A percentile compares a stretch with the other conserved stretches of the same genome.
Conservation (phyloP, 768 basidiomycete genomes). For the Amanita exitialis region DNA sequence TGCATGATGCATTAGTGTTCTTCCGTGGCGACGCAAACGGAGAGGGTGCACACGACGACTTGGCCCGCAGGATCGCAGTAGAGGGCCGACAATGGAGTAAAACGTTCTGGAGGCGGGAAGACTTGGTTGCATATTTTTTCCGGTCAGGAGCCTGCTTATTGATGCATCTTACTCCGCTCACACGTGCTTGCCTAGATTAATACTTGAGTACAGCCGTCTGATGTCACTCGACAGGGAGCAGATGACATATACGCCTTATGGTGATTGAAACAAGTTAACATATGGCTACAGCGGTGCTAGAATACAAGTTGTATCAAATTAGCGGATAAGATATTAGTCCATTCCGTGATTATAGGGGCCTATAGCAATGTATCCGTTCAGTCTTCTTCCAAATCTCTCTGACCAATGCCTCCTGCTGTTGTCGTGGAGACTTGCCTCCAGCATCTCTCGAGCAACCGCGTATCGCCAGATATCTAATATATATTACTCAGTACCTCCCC, state of each 20-base stretch:
- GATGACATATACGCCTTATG: constrained; percentile 14
- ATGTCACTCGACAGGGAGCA: constrained; percentile 19
- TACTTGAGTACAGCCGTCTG: constrained; percentile 20
- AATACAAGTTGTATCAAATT: not conserved
- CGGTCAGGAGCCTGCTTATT: constrained; percentile 25
- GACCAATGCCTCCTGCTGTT: constrained; percentile 14
- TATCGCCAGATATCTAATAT: constrained; percentile 13
- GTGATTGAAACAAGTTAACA: not conserved
- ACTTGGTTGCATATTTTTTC: constrained; percentile 33
- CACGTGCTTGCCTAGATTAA: constrained; percentile 8
- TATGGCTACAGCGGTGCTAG: not conserved
- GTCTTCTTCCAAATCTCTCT: constrained; percentile 17
- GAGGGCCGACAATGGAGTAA: constrained; percentile 22
- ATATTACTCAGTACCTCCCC: not conserved
- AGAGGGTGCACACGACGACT: constrained; percentile 47
- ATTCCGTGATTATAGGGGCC: constrained; percentile 7
- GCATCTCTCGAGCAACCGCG: constrained; percentile 14
- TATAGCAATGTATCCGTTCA: constrained; percentile 13
- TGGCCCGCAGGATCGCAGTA: constrained; percentile 42
- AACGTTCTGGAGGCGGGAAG: constrained; percentile 37
- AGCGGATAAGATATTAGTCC: not conserved
- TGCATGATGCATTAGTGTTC: constrained; percentile 65
- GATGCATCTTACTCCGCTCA: not conserved
- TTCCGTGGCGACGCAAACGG: constrained; percentile 57
- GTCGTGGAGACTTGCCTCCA: constrained; percentile 9